Evolutionary conservation across 805 yeast genomes (phyloP).

Genomic region (Kregervanrija fluxuum): DNA sequence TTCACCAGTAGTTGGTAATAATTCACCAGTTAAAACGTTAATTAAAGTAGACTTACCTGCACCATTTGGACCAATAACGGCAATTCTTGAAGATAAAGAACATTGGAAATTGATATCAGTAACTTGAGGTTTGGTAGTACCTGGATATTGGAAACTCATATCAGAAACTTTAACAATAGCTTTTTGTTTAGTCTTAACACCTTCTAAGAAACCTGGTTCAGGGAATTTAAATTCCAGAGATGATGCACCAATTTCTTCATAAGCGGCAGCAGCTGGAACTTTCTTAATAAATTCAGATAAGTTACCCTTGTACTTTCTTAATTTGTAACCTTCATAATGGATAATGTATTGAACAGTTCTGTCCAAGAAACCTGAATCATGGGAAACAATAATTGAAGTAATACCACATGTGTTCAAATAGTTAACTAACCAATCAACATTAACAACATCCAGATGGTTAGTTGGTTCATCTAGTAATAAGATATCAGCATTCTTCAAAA

Average conservation of each 20-base stretch:
- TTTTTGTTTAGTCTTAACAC: constrained; percentile 99
- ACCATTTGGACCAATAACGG: constrained; percentile 99
- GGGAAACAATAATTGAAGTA: constrained; percentile 97
- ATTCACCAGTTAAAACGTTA: constrained; percentile 98
- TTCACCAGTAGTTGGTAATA: constrained; percentile 96
- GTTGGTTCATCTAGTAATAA: constrained; percentile 99
- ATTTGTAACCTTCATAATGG: constrained; percentile 99
- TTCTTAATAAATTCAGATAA: constrained; percentile 96
- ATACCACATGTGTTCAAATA: constrained; percentile 98
- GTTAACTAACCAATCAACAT: constrained; percentile 99
- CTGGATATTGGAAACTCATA: constrained; percentile 99
- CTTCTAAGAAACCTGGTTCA: constrained; percentile 99
- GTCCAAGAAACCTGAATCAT: constrained; percentile 99
- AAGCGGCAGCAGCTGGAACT: constrained; percentile 98
- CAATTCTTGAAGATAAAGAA: constrained; percentile 98
- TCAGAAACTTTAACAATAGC: constrained; percentile 97
- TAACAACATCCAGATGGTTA: constrained; percentile 99
- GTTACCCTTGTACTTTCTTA: constrained; percentile 99
- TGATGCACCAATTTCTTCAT: constrained; percentile 98
- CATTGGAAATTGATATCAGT: constrained; percentile 93
- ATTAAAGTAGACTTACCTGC: constrained; percentile 99
- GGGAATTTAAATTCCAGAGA: constrained; percentile 97
- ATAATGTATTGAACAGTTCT: constrained; percentile 95
- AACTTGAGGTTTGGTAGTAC: constrained; percentile 95
- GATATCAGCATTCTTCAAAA: constrained; percentile 96